phyloP scores from a whole-genome alignment of 1,284 basidiomycete genomes.

The Malassezia arunalokei region DNA sequence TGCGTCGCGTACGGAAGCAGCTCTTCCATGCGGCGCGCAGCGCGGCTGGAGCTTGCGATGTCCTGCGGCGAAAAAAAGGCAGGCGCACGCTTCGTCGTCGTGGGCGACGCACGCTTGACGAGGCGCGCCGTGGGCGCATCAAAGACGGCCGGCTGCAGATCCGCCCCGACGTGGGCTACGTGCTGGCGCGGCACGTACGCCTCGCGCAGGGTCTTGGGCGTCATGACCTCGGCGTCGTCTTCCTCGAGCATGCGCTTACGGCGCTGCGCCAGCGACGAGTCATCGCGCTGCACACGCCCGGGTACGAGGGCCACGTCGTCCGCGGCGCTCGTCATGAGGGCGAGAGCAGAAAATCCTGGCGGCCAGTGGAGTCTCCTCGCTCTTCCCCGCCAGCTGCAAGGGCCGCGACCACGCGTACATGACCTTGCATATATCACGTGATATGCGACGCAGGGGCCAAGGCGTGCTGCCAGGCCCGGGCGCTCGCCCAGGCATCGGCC shows the following conservation, averaged over 20 bases:
- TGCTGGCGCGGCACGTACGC: not conserved
- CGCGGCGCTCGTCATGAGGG: not conserved
- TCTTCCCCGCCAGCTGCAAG: not conserved
- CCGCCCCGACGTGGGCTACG: not conserved
- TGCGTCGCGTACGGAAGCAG: not conserved
- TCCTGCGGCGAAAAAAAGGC: not conserved
- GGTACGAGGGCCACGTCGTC: not conserved
- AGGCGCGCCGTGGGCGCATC: not conserved
- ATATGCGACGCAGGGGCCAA: not conserved
- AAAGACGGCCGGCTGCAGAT: conserved; percentile 1
- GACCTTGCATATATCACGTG: conserved; percentile 2
- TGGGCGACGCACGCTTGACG: conserved; percentile 10
- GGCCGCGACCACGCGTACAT: not conserved
- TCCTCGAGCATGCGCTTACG: not conserved
- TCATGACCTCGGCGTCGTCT: conserved; percentile 5
- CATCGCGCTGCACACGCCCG: not conserved
- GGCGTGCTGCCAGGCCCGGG: conserved; percentile 3
- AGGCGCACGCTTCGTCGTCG: not conserved
- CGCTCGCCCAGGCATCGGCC: not conserved
- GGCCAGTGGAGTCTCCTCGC: not conserved
- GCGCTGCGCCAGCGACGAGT: not conserved
- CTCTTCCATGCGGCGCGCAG: not conserved
- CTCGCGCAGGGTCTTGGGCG: conserved; percentile 8
- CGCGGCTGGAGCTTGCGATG: not conserved
- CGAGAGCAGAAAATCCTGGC: conserved; percentile 5